These are phyloP conservation scores for Apiospora koreana DNA, from an alignment of 2,329 filamentous ascomycete species.

Conservation along the genomic window DNA sequence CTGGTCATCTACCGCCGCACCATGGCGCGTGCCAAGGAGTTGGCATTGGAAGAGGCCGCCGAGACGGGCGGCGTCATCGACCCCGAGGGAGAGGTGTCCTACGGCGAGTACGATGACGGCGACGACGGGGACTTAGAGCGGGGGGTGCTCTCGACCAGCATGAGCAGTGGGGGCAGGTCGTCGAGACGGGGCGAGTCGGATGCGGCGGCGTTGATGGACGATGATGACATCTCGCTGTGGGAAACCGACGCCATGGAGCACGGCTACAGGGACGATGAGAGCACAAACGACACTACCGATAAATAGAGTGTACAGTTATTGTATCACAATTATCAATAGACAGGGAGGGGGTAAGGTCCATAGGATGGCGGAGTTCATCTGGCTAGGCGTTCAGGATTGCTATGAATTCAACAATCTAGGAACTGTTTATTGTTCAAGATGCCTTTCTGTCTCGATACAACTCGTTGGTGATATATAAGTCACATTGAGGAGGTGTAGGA, in stretches of 20 bases:
- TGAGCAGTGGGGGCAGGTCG: slow-evolving; percentile 15
- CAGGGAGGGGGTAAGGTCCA: neutral
- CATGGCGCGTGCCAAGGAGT: slow-evolving; percentile 62
- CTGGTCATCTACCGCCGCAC: slow-evolving; percentile 80
- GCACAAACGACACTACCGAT: slow-evolving; percentile 16
- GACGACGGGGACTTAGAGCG: slow-evolving; percentile 47
- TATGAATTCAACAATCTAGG: slow-evolving; percentile 1
- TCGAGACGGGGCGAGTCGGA: slow-evolving; percentile 46
- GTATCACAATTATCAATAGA: neutral
- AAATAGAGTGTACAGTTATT: neutral
- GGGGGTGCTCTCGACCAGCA: slow-evolving; percentile 31
- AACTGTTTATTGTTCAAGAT: neutral
- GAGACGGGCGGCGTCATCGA: slow-evolving; percentile 35
- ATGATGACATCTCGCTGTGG: slow-evolving; percentile 62
- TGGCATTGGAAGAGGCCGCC: slow-evolving; percentile 48
- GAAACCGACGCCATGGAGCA: slow-evolving; percentile 41
- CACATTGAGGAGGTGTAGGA: neutral
- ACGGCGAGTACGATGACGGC: slow-evolving; percentile 39
- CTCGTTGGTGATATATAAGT: neutral
- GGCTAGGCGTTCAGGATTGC: neutral
- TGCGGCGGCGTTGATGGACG: slow-evolving; percentile 56
- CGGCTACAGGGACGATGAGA: slow-evolving; percentile 23
- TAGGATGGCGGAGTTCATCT: neutral
- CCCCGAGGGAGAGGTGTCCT: slow-evolving; percentile 22
- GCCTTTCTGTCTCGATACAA: neutral